A percentile compares a stretch with the other conserved stretches of the same genome.
Evolutionary conservation across 257 asterid genomes (phyloP).

Genomic region (Coffea eugenioides): DNA sequence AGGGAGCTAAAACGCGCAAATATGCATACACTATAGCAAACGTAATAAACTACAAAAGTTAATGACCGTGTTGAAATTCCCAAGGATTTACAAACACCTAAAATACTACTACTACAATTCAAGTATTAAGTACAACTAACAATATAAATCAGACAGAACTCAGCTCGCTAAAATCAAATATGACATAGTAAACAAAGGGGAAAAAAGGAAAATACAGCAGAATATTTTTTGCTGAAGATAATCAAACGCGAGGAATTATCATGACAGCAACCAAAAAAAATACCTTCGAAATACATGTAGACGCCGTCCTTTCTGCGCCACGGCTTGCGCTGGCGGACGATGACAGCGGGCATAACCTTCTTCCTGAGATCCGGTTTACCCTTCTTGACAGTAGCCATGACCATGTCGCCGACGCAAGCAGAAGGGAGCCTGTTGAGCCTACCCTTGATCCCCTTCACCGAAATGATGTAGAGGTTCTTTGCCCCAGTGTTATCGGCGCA

Average conservation of each 20-base stretch:
- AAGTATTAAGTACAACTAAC: neutral
- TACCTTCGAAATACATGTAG: conserved; percentile 66
- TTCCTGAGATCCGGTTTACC: conserved; percentile 72
- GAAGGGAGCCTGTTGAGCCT: conserved; percentile 62
- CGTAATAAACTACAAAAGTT: neutral
- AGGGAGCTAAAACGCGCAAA: too few species aligned
- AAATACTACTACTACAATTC: neutral
- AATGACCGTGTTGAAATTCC: neutral
- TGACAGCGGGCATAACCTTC: conserved; percentile 84
- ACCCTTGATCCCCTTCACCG: conserved; percentile 64
- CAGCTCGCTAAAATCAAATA: neutral
- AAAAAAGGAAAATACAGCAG: neutral
- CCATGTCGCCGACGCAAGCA: conserved; percentile 72
- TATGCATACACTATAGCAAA: neutral
- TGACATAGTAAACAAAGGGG: neutral
- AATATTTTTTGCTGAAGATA: neutral
- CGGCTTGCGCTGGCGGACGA: conserved; percentile 72
- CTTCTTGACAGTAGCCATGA: conserved; percentile 71
- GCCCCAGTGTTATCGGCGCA: conserved; percentile 72
- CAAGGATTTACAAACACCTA: too few species aligned
- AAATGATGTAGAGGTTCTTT: conserved; percentile 63
- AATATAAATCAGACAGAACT: neutral
- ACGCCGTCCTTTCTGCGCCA: conserved; percentile 90
- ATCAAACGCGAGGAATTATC: neutral
- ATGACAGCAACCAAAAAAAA: accelerated